Conservation (phyloP, 2,329 filamentous ascomycete species). For the Alternaria arborescens region DNA sequence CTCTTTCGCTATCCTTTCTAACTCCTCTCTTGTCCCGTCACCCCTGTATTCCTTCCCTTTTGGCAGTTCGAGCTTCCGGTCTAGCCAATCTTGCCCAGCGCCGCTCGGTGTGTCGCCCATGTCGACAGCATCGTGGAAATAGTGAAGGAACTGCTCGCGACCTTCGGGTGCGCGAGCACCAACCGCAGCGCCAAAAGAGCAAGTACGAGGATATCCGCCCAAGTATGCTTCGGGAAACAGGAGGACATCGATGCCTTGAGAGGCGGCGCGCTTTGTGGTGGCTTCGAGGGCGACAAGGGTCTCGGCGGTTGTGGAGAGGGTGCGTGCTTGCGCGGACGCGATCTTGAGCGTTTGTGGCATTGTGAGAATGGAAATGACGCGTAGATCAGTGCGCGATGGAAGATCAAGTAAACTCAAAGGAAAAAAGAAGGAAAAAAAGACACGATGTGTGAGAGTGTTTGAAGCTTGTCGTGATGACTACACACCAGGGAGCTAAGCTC, state of each 20-base stretch:
- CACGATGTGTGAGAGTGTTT: background rate
- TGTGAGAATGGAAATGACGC: background rate
- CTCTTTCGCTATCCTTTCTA: constrained; percentile 78
- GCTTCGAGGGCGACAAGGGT: constrained; percentile 73
- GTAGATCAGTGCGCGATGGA: background rate
- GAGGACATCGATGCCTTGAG: constrained; percentile 70
- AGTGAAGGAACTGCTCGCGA: constrained; percentile 81
- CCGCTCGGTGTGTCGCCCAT: constrained; percentile 80
- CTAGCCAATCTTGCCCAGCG: constrained; percentile 76
- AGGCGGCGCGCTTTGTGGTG: constrained; percentile 71
- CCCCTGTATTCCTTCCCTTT: constrained; percentile 62
- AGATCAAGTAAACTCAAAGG: background rate
- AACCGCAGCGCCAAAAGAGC: constrained; percentile 77
- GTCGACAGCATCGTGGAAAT: constrained; percentile 82
- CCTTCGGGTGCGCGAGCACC: constrained; percentile 74
- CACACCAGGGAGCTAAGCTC: background rate
- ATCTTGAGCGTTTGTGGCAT: constrained; percentile 59
- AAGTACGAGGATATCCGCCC: constrained; percentile 87
- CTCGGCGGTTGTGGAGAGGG: constrained; percentile 57
- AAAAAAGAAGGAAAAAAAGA: background rate
- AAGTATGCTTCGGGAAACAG: constrained; percentile 93
- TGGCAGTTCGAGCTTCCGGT: constrained; percentile 64
- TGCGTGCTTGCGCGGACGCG: constrained; percentile 60
- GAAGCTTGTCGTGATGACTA: background rate
- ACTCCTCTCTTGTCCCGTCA: constrained; percentile 79